These are phyloP conservation scores for Ascochyta fabae DNA, from an alignment of 2,329 filamentous ascomycete species.

Conservation along the genomic window DNA sequence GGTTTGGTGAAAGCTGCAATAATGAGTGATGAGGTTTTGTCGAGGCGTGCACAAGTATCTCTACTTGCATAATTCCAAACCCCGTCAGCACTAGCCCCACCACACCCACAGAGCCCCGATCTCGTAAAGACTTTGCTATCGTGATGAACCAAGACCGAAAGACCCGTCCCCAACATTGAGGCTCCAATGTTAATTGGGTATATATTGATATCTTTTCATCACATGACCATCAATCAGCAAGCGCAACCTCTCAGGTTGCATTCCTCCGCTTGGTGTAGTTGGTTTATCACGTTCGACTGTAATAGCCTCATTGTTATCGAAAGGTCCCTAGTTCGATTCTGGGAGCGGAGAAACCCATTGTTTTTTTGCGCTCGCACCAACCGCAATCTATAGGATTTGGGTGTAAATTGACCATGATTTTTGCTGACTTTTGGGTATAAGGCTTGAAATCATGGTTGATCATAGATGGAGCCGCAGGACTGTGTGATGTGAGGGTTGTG, in stretches of 20 bases:
- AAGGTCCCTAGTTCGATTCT: slow-evolving; percentile 17
- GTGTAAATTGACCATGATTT: neutral
- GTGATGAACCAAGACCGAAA: no score
- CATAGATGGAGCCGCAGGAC: neutral
- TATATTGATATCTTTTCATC: neutral
- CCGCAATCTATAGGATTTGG: neutral
- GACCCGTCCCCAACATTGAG: no score
- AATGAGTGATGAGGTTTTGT: no score
- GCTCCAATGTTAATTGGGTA: no score
- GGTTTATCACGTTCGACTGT: slow-evolving; percentile 17
- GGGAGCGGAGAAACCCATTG: slow-evolving; percentile 8
- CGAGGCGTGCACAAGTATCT: no score
- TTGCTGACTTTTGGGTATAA: neutral
- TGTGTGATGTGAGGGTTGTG: neutral
- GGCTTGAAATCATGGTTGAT: neutral
- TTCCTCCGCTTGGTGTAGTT: slow-evolving; percentile 14
- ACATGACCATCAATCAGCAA: slow-evolving; percentile 3
- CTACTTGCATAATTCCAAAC: no score
- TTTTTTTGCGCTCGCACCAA: neutral
- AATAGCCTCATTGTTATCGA: slow-evolving; percentile 14
- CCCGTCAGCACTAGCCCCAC: no score
- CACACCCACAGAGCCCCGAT: no score
- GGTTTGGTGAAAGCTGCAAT: no score
- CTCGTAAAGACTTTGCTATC: no score
- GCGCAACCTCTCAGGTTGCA: neutral